phyloP scores from a whole-genome alignment of 257 asterid genomes.

The Sherardia arvensis region DNA sequence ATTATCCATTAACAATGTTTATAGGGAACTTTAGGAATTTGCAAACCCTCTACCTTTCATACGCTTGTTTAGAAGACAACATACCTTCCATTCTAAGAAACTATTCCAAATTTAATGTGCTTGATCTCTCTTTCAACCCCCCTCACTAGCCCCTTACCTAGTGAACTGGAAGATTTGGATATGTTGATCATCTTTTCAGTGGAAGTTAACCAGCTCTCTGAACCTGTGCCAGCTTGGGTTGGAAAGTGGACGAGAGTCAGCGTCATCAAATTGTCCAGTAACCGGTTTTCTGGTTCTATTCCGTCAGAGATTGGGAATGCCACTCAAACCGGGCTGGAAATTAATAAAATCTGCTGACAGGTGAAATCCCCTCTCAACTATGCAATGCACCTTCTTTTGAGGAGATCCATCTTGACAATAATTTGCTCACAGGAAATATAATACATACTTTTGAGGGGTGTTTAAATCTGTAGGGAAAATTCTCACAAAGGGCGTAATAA shows the following conservation, averaged over 20 bases:
- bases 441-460: conserved; percentile 49
- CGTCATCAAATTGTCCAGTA: conserved; percentile 48
- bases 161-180: conserved; percentile 47
- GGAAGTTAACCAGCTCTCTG: conserved; percentile 68
- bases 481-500: too few species aligned
- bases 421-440: conserved; percentile 50
- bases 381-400: conserved; percentile 52
- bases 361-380: conserved; percentile 58
- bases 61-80: conserved; percentile 53
- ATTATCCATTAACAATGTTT: conserved; percentile 45
- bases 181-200: conserved; percentile 44
- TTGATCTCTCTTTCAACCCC: too few species aligned
- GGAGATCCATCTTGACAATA: conserved; percentile 50
- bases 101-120: too few species aligned
- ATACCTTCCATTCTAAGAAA: too few species aligned
- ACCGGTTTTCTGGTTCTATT: conserved; percentile 55
- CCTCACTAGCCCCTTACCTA: conserved; percentile 61
- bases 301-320: conserved; percentile 77
- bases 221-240: conserved; percentile 68
- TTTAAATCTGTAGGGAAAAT: too few species aligned
- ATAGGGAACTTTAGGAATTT: conserved; percentile 56
- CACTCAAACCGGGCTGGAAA: conserved; percentile 52
- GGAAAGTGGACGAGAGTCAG: conserved; percentile 54
- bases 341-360: conserved; percentile 52
- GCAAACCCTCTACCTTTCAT: conserved; percentile 41